A percentile compares a stretch with the other conserved stretches of the same genome.
phyloP scores from a whole-genome alignment of 2,329 filamentous ascomycete species.

The Colletotrichum acutatum region DNA sequence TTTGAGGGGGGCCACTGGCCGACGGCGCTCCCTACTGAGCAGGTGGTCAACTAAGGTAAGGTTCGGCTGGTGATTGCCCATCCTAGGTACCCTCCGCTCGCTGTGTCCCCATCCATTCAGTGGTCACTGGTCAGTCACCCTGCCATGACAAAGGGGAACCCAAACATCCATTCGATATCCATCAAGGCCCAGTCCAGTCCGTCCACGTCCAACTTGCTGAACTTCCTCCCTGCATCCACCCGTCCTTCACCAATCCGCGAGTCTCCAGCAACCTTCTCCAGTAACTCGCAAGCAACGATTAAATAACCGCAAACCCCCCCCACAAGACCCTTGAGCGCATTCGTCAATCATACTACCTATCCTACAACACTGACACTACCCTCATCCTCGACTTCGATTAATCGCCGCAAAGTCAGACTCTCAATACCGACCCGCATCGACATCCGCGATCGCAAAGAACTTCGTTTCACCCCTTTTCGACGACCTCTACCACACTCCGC shows the following conservation, averaged over 20 bases:
- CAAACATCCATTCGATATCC: slow-evolving; percentile 6
- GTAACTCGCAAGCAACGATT: slow-evolving; percentile 23
- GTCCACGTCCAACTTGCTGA: not conserved
- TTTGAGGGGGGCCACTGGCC: not conserved
- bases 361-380: slow-evolving; percentile 5
- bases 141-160: not conserved
- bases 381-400: slow-evolving; percentile 6
- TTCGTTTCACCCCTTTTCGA: not conserved
- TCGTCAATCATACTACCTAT: not conserved
- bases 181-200: not conserved
- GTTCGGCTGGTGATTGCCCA: not conserved
- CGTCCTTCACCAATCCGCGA: not conserved
- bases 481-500: not conserved
- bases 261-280: slow-evolving; percentile 20
- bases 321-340: not conserved
- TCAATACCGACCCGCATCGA: not conserved
- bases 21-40: slow-evolving; percentile 2
- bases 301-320: slow-evolving; percentile 30
- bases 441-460: slow-evolving; percentile 5
- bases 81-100: not conserved
- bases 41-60: slow-evolving; percentile 11
- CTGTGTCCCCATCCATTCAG: not conserved
- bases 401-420: slow-evolving; percentile 13
- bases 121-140: not conserved
- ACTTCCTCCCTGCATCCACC: slow-evolving; percentile 29